Base-by-base conservation (phyloP, 2,329 filamentous ascomycete species). In the Lasiodiplodia gonubiensis region DNA sequence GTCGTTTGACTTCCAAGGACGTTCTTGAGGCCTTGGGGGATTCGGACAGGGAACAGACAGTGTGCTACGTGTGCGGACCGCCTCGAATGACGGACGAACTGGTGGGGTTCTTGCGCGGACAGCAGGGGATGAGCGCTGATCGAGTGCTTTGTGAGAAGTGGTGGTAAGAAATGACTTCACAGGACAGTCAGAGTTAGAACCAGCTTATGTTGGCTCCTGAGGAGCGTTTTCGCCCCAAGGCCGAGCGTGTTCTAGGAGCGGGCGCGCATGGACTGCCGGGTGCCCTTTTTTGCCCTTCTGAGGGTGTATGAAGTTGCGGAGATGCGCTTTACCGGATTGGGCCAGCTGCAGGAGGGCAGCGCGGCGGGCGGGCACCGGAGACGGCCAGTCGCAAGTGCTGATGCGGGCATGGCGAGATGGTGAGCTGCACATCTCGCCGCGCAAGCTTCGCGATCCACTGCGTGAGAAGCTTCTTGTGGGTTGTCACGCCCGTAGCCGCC, bases 81-180 rank as follows among this genome's bases (percentile, higher is more conserved):
- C 79, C 80, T 25, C 73, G 72, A 54, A 84, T 85, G 81, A 84
- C 82, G 4, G 83, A 85, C 70, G 74, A 79, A 51, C 73, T 82
- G 55, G 82, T 84, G 4, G 74, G 75, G 6, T 79, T 78, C 60
- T 67, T 84, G 67, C 71, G 73, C 52, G 72, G 70, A 35, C 77
- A 80, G 70, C 71, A 77, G 5, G 76, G 80, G 10, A 78, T 84
- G 70, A 69, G 70, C 25, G 68, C 73, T 21, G 77, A 78, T 46
- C 73, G 75, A 33, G 82, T 84, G 10, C 69, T 84, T 6, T 84
- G 81, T 70, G 83, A 85, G 73, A 84, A 84, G 72, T 85, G 83
- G 83, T 85, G 83, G 83, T 85, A 73, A 71, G 21, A 37, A 27
- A 25, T 7, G 25, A 51, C 10, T 10, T 23, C 11, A 51, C 3